Evolutionary conservation across 2,329 filamentous ascomycete genomes (phyloP).

Genomic region (Paraphoma chrysanthemicola): DNA sequence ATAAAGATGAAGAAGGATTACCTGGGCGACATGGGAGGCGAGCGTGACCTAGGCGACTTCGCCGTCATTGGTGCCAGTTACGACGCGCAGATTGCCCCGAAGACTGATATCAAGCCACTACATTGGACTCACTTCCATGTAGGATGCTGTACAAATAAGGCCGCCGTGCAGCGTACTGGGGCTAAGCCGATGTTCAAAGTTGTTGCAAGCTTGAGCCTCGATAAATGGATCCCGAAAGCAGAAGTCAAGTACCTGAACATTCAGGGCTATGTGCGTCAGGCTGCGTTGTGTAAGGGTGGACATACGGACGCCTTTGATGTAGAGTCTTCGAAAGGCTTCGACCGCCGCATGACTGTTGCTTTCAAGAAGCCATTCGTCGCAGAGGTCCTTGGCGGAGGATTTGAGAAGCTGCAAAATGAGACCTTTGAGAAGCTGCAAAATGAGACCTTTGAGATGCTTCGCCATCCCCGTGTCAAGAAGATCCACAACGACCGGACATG

Average conservation of each 20-base stretch:
- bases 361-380: constrained; percentile 79
- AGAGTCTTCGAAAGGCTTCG: constrained; percentile 21
- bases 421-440: constrained; percentile 75
- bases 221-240: constrained; percentile 54
- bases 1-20: constrained; percentile 95
- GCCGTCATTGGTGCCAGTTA: constrained; percentile 78
- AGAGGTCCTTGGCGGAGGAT: constrained; percentile 81
- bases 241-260: constrained; percentile 54
- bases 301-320: constrained; percentile 31
- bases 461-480: constrained; percentile 79
- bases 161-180: constrained; percentile 60
- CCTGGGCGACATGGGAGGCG: constrained; percentile 76
- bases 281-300: constrained; percentile 27
- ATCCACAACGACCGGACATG: constrained; percentile 78
- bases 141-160: constrained; percentile 75
- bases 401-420: constrained; percentile 73
- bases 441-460: constrained; percentile 73
- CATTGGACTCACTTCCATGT: constrained; percentile 83
- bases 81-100: constrained; percentile 67
- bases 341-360: constrained; percentile 53
- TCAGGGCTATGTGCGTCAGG: constrained; percentile 48
- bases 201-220: constrained; percentile 61
- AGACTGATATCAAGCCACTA: constrained; percentile 61
- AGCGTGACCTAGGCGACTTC: constrained; percentile 72
- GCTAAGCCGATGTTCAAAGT: constrained; percentile 69